These are phyloP conservation scores for Penicillium sp. DNA, from an alignment of 2,329 filamentous ascomycete species.

Conservation along the genomic window DNA sequence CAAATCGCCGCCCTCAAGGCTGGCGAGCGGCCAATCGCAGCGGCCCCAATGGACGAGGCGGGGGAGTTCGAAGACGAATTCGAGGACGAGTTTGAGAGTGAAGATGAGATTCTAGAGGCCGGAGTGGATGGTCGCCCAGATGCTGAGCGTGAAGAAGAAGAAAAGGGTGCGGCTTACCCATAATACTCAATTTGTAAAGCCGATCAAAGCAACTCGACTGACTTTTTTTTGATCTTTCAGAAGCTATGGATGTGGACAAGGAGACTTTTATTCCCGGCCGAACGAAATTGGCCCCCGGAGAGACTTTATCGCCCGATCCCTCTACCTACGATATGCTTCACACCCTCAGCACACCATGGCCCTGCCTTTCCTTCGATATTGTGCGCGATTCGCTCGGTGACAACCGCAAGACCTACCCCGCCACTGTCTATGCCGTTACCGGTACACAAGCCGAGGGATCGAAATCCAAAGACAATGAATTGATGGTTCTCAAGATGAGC, in stretches of 20 bases:
- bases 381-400: constrained; percentile 82
- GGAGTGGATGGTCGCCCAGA: constrained; percentile 91
- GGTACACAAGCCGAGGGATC: constrained; percentile 85
- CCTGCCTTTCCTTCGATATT: constrained; percentile 94
- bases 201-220: neutral
- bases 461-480: constrained; percentile 79
- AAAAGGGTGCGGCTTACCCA: constrained; percentile 55
- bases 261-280: constrained; percentile 94
- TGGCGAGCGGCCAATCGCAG: constrained; percentile 57
- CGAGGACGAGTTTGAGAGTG: constrained; percentile 93
- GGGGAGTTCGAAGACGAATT: constrained; percentile 75
- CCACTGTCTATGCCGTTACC: constrained; percentile 90
- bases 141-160: constrained; percentile 87
- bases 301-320: constrained; percentile 85
- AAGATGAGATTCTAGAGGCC: constrained; percentile 90
- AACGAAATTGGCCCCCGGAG: constrained; percentile 84
- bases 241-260: constrained; percentile 90
- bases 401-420: constrained; percentile 87
- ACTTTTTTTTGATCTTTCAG: constrained; percentile 36
- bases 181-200: neutral
- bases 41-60: constrained; percentile 52
- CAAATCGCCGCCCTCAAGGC: constrained; percentile 59
- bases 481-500: constrained; percentile 96
- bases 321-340: constrained; percentile 99
- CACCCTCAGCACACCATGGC: constrained; percentile 90